These are phyloP conservation scores for Wickerhamomyces kurtzmanii DNA, from an alignment of 805 yeast species.

Conservation along the genomic window DNA sequence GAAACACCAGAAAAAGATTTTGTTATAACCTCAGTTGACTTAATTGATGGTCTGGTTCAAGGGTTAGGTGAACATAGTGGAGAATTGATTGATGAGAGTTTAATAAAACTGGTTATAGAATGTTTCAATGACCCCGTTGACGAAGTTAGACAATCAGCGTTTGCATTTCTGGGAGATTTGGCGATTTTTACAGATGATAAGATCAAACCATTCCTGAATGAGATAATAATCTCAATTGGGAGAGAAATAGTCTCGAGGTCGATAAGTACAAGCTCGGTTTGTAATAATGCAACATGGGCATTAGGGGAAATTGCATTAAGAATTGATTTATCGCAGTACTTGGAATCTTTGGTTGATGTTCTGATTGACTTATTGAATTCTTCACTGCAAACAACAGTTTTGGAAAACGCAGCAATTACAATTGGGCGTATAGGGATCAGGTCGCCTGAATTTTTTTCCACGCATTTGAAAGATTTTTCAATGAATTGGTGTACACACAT, in stretches of 20 bases:
- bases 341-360: conserved; percentile 41
- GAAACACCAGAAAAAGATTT: conserved; percentile 86
- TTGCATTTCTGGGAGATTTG: conserved; percentile 86
- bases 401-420: conserved; percentile 85
- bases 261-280: conserved; percentile 47
- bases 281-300: conserved; percentile 91
- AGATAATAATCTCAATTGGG: conserved; percentile 55
- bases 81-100: conserved; percentile 37
- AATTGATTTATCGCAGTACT: conserved; percentile 38
- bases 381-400: conserved; percentile 50
- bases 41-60: conserved; percentile 88
- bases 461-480: conserved; percentile 48
- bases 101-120: conserved; percentile 54
- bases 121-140: conserved; percentile 68
- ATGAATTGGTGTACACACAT: conserved; percentile 65
- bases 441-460: conserved; percentile 48
- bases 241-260: conserved; percentile 52
- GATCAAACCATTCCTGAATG: conserved; percentile 30
- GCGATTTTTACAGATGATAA: conserved; percentile 40
- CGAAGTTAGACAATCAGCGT: conserved; percentile 91
- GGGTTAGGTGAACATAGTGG: conserved; percentile 64
- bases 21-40: conserved; percentile 78
- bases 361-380: conserved; percentile 52
- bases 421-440: conserved; percentile 75
- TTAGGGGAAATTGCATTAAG: conserved; percentile 78